Conservation (phyloP, 2,329 filamentous ascomycete species). For the Ophiosphaerella narmari region DNA sequence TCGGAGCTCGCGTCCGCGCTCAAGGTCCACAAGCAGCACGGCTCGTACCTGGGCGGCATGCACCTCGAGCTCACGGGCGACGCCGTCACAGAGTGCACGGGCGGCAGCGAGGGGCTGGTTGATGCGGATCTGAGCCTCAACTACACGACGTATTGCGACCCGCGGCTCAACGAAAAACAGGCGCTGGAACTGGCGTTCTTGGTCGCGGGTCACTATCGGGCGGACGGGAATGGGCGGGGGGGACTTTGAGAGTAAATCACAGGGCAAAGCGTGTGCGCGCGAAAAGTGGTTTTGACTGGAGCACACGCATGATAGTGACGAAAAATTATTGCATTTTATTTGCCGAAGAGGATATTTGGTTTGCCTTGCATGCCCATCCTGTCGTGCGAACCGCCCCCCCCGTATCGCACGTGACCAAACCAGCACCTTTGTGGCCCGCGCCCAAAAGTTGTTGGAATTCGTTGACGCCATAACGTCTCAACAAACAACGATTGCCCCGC, state of each 20-base stretch:
- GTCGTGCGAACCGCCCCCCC: not conserved
- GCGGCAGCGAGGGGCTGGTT: slow-evolving; percentile 82
- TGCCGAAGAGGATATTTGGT: not conserved
- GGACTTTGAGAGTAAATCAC: slow-evolving; percentile 6
- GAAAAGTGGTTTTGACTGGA: too few species aligned
- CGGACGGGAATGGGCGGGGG: slow-evolving; percentile 40
- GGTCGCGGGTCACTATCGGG: slow-evolving; percentile 79
- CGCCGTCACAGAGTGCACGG: slow-evolving; percentile 93
- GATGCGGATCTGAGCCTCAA: slow-evolving; percentile 89
- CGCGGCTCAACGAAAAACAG: slow-evolving; percentile 95
- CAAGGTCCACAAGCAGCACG: slow-evolving; percentile 79
- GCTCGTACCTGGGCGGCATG: slow-evolving; percentile 88
- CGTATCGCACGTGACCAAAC: slow-evolving; percentile 6
- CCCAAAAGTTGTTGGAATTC: slow-evolving; percentile 23
- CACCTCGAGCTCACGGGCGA: slow-evolving; percentile 96
- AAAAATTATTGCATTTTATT: not conserved
- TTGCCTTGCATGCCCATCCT: not conserved
- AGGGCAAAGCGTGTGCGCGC: too few species aligned
- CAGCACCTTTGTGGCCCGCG: not conserved
- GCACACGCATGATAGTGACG: too few species aligned
- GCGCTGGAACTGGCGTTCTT: slow-evolving; percentile 93
- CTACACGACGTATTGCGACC: slow-evolving; percentile 96
- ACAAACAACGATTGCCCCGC: slow-evolving; percentile 20
- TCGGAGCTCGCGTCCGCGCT: slow-evolving; percentile 83
- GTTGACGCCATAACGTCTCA: slow-evolving; percentile 22